A percentile compares a stretch with the other conserved stretches of the same genome.
Conservation (phyloP, 108 stramenopile genomes). For the Skeletonema potamos region DNA sequence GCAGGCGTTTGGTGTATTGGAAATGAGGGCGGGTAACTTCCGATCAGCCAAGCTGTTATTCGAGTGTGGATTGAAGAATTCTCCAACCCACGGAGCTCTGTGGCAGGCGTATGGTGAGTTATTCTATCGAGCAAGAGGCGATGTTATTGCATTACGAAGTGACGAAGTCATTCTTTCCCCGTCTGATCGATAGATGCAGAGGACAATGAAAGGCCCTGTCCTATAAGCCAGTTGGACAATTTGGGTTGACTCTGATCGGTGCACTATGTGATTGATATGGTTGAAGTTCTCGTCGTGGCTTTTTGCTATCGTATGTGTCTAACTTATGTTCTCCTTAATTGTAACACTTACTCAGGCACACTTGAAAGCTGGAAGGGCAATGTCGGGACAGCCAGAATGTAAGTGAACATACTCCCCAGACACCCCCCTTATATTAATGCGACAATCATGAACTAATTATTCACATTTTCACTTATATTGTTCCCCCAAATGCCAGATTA, state of each 20-base stretch:
- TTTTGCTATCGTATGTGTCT: not conserved
- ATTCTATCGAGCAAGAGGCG: not conserved
- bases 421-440: not conserved
- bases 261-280: not conserved
- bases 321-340: not conserved
- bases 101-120: slow-evolving; percentile 81
- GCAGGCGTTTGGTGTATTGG: slow-evolving; percentile 92
- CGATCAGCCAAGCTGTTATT: slow-evolving; percentile 65
- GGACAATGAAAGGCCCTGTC: slow-evolving; percentile 80
- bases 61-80: slow-evolving; percentile 73
- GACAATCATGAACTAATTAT: not conserved
- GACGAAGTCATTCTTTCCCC: slow-evolving; percentile 91
- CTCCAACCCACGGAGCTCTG: slow-evolving; percentile 72
- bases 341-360: slow-evolving; percentile 16
- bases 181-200: slow-evolving; percentile 90
- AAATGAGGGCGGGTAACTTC: slow-evolving; percentile 79
- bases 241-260: slow-evolving; percentile 89
- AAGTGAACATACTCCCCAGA: slow-evolving; percentile 1
- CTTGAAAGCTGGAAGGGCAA: slow-evolving; percentile 70
- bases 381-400: slow-evolving; percentile 52
- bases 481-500: slow-evolving; percentile 22
- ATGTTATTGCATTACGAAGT: slow-evolving; percentile 52
- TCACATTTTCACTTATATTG: not conserved
- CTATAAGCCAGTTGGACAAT: slow-evolving; percentile 88
- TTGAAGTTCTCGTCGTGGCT: not conserved